A percentile compares a stretch with the other conserved stretches of the same genome.
Conservation (phyloP, 2,329 filamentous ascomycete genomes). For the Trichoderma afroharzianum region DNA sequence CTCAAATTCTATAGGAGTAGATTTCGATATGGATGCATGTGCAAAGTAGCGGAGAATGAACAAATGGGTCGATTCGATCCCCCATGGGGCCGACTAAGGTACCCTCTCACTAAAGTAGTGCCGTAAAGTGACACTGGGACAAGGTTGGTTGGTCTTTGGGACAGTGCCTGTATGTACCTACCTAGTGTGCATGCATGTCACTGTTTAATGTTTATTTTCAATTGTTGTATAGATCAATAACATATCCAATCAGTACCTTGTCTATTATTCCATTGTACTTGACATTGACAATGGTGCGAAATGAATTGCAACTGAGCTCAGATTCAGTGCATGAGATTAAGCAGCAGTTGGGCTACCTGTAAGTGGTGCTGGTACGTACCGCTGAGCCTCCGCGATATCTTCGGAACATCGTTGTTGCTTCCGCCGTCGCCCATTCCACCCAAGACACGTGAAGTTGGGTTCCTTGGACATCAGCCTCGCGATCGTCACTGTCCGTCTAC, state of each 20-base stretch:
- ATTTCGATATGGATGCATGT: neutral
- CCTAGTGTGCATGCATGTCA: neutral
- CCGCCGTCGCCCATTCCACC: neutral
- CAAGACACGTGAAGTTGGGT: conserved; percentile 14
- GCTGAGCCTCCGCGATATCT: neutral
- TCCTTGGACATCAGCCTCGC: conserved; percentile 16
- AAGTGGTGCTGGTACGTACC: neutral
- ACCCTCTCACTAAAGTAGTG: neutral
- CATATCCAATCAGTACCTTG: neutral
- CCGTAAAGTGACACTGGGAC: neutral
- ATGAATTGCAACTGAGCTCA: neutral
- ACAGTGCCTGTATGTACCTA: neutral
- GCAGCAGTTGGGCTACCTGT: neutral
- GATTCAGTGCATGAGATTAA: neutral
- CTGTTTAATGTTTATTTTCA: neutral
- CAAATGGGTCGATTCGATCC: neutral
- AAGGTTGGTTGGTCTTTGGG: neutral
- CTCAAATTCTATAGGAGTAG: neutral
- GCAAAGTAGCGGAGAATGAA: neutral
- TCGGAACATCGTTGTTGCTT: conserved; percentile 17
- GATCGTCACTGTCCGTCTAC: neutral
- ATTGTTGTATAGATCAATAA: neutral
- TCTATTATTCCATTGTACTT: neutral
- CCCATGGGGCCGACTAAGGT: neutral
- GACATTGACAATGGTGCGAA: neutral